A percentile compares a stretch with the other conserved stretches of the same genome.
These are phyloP conservation scores for Obba rivulosa DNA, from an alignment of 768 basidiomycete species.

Conservation along the genomic window DNA sequence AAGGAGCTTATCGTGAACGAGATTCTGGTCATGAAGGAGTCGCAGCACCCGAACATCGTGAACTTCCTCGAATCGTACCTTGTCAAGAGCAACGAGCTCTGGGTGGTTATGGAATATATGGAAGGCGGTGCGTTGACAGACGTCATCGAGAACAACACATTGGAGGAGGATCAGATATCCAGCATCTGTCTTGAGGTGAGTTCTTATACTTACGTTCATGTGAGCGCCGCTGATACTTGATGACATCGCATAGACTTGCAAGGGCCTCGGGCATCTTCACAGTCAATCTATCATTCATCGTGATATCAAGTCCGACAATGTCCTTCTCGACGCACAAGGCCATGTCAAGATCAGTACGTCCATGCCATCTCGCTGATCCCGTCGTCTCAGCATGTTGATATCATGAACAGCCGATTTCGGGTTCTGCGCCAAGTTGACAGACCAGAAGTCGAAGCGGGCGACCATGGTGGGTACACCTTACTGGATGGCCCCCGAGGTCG, in stretches of 20 bases:
- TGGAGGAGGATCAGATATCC: conserved; percentile 94
- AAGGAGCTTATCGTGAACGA: conserved; percentile 98
- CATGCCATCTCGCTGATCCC: background rate
- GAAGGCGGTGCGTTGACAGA: conserved; percentile 97
- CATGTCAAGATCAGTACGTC: conserved; percentile 95
- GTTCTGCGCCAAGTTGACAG: conserved; percentile 93
- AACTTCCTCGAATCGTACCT: conserved; percentile 92
- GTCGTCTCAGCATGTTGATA: conserved; percentile 1
- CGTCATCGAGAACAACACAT: conserved; percentile 93
- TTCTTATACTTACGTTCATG: conserved; percentile 2
- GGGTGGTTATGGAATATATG: conserved; percentile 99
- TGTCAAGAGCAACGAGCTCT: conserved; percentile 82
- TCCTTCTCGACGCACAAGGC: conserved; percentile 87
- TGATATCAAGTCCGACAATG: conserved; percentile 96
- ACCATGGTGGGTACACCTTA: conserved; percentile 99
- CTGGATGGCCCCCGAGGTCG: conserved; percentile 99
- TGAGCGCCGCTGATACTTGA: conserved; percentile 4
- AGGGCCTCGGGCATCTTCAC: conserved; percentile 89
- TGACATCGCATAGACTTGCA: conserved; percentile 67
- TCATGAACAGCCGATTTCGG: conserved; percentile 79
- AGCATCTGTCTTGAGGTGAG: conserved; percentile 88
- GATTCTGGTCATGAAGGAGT: conserved; percentile 98
- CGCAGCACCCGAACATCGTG: conserved; percentile 95
- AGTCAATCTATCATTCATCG: conserved; percentile 94
- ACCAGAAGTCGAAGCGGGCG: conserved; percentile 93